Base-by-base conservation (phyloP, 192 early-diverging fungal genomes). In the Podila epicladia region DNA sequence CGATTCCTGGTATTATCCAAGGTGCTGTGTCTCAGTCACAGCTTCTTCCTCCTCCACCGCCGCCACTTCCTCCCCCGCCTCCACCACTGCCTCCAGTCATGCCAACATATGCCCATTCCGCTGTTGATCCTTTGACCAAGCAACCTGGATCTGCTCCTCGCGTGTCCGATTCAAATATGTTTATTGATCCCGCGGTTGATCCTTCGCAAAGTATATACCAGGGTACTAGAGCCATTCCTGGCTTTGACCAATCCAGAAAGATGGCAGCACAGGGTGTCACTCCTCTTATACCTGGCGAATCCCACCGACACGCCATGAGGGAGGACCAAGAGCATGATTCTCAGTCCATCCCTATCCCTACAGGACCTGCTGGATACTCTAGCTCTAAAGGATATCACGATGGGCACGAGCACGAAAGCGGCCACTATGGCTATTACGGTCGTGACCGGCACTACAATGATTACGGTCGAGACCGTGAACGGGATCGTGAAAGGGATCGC, bases 341-440 rank as follows among this genome's bases (percentile, higher is more conserved):
- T 24, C 59, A 33, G 29, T 60, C 19, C 74, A 65, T 28, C 64
- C 63, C 38, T 7, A 31, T 49, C 6, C 45, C 50, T 41, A 53
- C 62, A 22, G 41, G 53, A 0, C 55, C 74, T n/a, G 9, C 38
- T 48, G 33, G 17, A 24, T 26, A 67, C 26, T 51, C 63, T 0
- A 32, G 65, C 50, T 28, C 74, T 2, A 76, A 70, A 48, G 37
- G 73, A n/a, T 70, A 69, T n/a, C 62, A 64, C 22, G 67, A 65
- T 7, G 33, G 35, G 1, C 62, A 72, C 28, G 76, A 72, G n/a
- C 71, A 66, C 62, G 64, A 41, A 3, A 28, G 55, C 53, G 45
- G 55, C 53, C 75, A 71, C 51, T 80, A 73, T 61, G 71, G 66
- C 19, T 80, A 80, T 32, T 35, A 41, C 26, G 29, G 59, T 17